A percentile compares a stretch with the other conserved stretches of the same genome.
These are phyloP conservation scores for Sporodiniella umbellata DNA, from an alignment of 371 early-diverging fungal genomes.

Conservation along the genomic window DNA sequence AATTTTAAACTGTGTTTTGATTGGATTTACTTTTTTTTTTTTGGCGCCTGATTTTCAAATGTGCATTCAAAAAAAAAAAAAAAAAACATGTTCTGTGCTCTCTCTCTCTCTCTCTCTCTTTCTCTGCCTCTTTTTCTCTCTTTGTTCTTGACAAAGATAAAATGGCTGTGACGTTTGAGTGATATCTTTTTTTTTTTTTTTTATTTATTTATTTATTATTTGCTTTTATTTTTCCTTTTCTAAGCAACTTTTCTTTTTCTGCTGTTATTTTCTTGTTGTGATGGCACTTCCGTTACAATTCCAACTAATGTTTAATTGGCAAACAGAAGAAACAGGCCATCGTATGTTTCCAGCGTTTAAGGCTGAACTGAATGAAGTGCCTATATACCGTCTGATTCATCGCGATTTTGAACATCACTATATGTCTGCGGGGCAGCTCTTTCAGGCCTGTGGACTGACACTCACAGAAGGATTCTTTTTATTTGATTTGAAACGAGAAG, in stretches of 20 bases:
- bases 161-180: too few relatives aligned
- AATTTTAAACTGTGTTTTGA: too few relatives aligned
- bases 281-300: slow-evolving; percentile 23
- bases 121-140: too few relatives aligned
- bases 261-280: too few relatives aligned
- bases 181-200: too few relatives aligned
- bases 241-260: not conserved
- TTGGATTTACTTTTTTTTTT: too few relatives aligned
- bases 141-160: too few relatives aligned
- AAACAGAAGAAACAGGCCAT: slow-evolving; percentile 13
- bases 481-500: slow-evolving; percentile 26
- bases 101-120: too few relatives aligned
- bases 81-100: too few relatives aligned
- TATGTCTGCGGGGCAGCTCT: slow-evolving; percentile 40
- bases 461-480: slow-evolving; percentile 42
- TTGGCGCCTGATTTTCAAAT: too few relatives aligned
- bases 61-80: too few relatives aligned
- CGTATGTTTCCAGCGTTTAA: slow-evolving; percentile 38
- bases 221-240: slow-evolving; percentile 54
- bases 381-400: slow-evolving; percentile 40
- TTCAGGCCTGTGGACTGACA: slow-evolving; percentile 39
- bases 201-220: too few relatives aligned
- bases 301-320: slow-evolving; percentile 34
- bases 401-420: slow-evolving; percentile 31
- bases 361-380: slow-evolving; percentile 24